phyloP scores from a whole-genome alignment of 1,284 basidiomycete genomes.

The Cryptococcus sp. region DNA sequence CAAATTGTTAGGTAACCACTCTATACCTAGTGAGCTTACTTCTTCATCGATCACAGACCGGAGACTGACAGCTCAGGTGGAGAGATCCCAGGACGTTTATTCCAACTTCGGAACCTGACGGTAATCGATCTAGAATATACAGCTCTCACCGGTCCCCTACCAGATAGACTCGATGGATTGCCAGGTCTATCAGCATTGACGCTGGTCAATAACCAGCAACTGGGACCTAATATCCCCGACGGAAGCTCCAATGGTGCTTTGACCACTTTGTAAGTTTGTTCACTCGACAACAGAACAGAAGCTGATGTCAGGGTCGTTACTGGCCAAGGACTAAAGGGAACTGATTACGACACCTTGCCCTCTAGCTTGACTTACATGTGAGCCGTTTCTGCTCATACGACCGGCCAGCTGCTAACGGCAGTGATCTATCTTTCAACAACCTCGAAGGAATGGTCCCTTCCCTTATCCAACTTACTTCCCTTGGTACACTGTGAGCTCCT shows the following conservation, averaged over 20 bases:
- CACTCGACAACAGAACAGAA: background rate
- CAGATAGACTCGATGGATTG: slow-evolving; percentile 5
- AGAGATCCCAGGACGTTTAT: slow-evolving; percentile 23
- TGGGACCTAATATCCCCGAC: slow-evolving; percentile 35
- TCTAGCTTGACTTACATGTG: slow-evolving; percentile 35
- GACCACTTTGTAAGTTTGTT: slow-evolving; percentile 30
- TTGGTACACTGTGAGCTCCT: slow-evolving; percentile 32
- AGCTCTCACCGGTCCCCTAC: slow-evolving; percentile 28
- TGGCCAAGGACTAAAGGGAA: slow-evolving; percentile 21
- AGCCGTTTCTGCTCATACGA: slow-evolving; percentile 10
- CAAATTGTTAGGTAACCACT: slow-evolving; percentile 35
- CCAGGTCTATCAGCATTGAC: slow-evolving; percentile 25
- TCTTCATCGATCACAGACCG: background rate
- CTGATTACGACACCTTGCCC: slow-evolving; percentile 21
- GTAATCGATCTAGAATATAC: slow-evolving; percentile 40
- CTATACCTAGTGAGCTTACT: slow-evolving; percentile 34
- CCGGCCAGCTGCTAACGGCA: slow-evolving; percentile 10
- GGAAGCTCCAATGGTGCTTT: slow-evolving; percentile 22
- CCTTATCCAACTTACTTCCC: slow-evolving; percentile 19
- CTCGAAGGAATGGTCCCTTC: slow-evolving; percentile 31
- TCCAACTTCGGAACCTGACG: slow-evolving; percentile 23
- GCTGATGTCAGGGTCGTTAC: slow-evolving; percentile 20
- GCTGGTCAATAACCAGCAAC: slow-evolving; percentile 34
- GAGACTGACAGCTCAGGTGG: slow-evolving; percentile 23
- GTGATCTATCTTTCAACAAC: slow-evolving; percentile 42